phyloP scores from a whole-genome alignment of 2,329 filamentous ascomycete genomes.

The Chrysoporthe puriensis region DNA sequence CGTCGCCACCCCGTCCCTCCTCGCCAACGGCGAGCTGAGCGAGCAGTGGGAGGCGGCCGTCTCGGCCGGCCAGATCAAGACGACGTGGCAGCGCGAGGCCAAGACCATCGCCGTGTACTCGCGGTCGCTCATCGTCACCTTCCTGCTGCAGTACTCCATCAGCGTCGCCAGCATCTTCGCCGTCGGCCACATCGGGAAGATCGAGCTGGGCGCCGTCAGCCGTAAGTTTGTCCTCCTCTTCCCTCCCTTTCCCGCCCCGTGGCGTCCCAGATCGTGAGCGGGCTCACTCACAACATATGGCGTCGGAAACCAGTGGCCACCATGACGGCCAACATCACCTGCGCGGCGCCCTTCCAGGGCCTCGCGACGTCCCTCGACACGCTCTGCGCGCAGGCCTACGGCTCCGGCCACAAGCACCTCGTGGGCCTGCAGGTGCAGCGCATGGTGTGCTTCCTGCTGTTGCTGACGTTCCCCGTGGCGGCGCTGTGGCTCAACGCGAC shows the following conservation, averaged over 20 bases:
- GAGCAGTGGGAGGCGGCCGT: constrained; percentile 87
- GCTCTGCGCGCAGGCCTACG: constrained; percentile 90
- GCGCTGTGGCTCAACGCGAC: constrained; percentile 71
- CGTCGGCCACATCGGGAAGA: constrained; percentile 73
- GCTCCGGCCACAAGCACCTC: constrained; percentile 84
- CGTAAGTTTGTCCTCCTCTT: constrained; percentile 36
- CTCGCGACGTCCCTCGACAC: constrained; percentile 90
- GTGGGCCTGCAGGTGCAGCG: constrained; percentile 83
- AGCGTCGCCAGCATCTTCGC: constrained; percentile 83
- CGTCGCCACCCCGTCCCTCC: constrained; percentile 42
- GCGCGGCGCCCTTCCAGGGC: constrained; percentile 79
- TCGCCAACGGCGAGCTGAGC: constrained; percentile 61
- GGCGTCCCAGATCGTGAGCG: background rate
- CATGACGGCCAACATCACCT: constrained; percentile 82
- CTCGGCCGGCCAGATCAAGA: constrained; percentile 77
- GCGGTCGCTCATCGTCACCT: constrained; percentile 71
- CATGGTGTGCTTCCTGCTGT: constrained; percentile 77
- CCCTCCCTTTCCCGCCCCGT: background rate
- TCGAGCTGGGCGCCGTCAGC: constrained; percentile 69
- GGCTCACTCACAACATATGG: background rate
- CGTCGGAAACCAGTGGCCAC: constrained; percentile 54
- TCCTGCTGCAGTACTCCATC: constrained; percentile 80
- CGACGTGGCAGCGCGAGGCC: constrained; percentile 87
- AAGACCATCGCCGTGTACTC: constrained; percentile 78
- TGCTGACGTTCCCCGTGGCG: constrained; percentile 71